Evolutionary conservation across 1,284 basidiomycete genomes (phyloP), one percentile per base, ranked within the genome.

Genomic region (Xerocomus tenax): DNA sequence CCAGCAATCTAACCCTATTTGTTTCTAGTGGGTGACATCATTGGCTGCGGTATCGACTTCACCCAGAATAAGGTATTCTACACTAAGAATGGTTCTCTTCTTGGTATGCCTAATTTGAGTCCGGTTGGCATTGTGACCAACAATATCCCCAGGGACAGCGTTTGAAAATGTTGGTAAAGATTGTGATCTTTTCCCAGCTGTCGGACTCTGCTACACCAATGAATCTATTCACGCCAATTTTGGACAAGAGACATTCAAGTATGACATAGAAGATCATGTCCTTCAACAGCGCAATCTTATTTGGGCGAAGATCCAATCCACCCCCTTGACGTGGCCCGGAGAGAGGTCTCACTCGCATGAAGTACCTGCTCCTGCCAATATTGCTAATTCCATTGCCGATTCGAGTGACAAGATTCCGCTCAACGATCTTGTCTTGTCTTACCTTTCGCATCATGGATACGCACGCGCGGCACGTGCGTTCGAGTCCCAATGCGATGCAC

Each of bases 31-130:
- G 87, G 85, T 8, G 92, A 97, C 64, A 71, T 84, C 16, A 78
- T 97, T 54, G 92, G 92, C 9, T 92, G 89, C 61, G 92, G 93
- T 0, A 77, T 97, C 52, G 91, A 96, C 68, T 93, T 90, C 61
- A 84, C 81, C 19, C 80, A 77, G 12, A 74, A 84, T 50, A 75
- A 76, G 51, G 84, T 82, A 0, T 96, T 97, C 69, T 95, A 86
- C 65, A 96, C 93, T 19, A 92, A 87, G 71, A 95, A 95, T 57
- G 90, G 90, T 13, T 68, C 71, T 32, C 75, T 87, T 54, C 72
- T 94, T 44, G 87, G 91, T 86, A 67, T 48, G 72, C 61, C 32
- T 28, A 19, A 44, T 35, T 45, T 41, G 46, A 48, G 12, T 35
- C 16, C 26, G 16, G 35, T 23, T 54, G 32, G 36, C 46, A 32